phyloP scores from a whole-genome alignment of 495 filamentous ascomycete species.

The Pseudevernia furfuracea region DNA sequence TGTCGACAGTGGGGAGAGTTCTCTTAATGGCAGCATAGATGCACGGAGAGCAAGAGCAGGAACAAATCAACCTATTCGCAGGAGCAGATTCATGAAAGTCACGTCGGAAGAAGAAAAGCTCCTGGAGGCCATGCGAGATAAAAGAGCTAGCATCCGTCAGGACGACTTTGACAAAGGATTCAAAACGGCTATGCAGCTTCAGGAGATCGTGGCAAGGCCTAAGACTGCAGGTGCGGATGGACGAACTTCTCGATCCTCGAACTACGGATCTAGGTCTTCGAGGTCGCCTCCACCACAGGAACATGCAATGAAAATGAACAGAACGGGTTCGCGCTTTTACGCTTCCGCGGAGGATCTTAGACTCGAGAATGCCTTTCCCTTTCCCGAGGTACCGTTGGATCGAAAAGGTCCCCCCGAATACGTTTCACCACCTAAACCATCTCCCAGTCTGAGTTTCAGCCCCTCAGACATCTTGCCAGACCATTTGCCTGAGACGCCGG shows the following conservation, averaged over 20 bases:
- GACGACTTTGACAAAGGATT: slow-evolving; percentile 51
- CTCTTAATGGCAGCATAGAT: slow-evolving; percentile 12
- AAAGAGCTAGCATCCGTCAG: slow-evolving; percentile 68
- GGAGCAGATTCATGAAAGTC: slow-evolving; percentile 70
- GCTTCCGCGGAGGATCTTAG: slow-evolving; percentile 18
- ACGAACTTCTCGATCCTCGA: slow-evolving; percentile 16
- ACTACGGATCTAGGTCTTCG: slow-evolving; percentile 18
- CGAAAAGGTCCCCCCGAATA: slow-evolving; percentile 5
- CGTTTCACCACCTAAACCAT: slow-evolving; percentile 18
- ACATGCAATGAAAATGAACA: neutral
- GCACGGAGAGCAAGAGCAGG: slow-evolving; percentile 7
- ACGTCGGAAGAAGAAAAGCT: slow-evolving; percentile 79
- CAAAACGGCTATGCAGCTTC: slow-evolving; percentile 22
- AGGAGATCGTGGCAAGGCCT: slow-evolving; percentile 18
- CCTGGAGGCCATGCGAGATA: slow-evolving; percentile 70
- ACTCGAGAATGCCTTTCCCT: slow-evolving; percentile 16
- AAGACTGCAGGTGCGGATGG: slow-evolving; percentile 24
- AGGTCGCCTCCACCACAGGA: slow-evolving; percentile 16
- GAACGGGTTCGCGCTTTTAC: slow-evolving; percentile 1
- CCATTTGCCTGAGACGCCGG: slow-evolving; percentile 23
- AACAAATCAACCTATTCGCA: slow-evolving; percentile 9
- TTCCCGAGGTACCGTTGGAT: slow-evolving; percentile 10
- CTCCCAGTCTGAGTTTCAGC: slow-evolving; percentile 25
- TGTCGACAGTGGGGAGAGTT: slow-evolving; percentile 17
- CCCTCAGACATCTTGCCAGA: slow-evolving; percentile 21